These are phyloP conservation scores for Jacaranda copaia DNA, from an alignment of 257 asterid genomes.

Conservation along the genomic window DNA sequence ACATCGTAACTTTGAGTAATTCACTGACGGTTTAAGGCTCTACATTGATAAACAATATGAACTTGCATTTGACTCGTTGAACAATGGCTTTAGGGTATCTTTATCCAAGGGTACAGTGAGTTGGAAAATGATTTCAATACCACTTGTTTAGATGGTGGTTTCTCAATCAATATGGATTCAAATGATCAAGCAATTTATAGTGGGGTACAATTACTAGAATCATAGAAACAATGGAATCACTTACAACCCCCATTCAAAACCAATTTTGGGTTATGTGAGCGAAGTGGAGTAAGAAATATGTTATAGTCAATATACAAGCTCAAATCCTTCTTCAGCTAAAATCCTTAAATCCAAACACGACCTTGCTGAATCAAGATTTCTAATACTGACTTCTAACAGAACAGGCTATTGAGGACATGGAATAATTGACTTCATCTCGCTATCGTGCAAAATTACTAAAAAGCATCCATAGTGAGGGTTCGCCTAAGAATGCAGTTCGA, in stretches of 20 bases:
- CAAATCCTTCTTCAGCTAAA: background rate
- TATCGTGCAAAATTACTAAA: background rate
- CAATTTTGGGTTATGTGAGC: background rate
- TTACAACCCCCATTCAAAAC: background rate
- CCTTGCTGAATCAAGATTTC: background rate
- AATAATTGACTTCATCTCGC: background rate
- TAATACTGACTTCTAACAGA: background rate
- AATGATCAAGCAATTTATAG: background rate
- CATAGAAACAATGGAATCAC: slow-evolving; percentile 9
- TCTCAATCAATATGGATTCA: background rate
- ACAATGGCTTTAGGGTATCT: background rate
- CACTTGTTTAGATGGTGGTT: background rate
- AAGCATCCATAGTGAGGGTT: background rate
- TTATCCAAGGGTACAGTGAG: background rate
- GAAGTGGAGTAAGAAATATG: background rate
- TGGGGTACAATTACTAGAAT: slow-evolving; percentile 1
- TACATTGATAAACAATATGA: slow-evolving; percentile 2
- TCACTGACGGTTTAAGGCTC: background rate
- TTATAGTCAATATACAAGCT: background rate
- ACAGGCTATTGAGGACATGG: background rate
- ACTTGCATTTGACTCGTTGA: background rate
- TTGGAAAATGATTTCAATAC: too few species aligned
- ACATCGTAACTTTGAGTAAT: too few species aligned
- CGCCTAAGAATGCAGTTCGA: background rate
- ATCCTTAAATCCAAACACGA: background rate